Conservation (phyloP, 176 grass and related monocot species). For the Tillandsia leiboldiana region DNA sequence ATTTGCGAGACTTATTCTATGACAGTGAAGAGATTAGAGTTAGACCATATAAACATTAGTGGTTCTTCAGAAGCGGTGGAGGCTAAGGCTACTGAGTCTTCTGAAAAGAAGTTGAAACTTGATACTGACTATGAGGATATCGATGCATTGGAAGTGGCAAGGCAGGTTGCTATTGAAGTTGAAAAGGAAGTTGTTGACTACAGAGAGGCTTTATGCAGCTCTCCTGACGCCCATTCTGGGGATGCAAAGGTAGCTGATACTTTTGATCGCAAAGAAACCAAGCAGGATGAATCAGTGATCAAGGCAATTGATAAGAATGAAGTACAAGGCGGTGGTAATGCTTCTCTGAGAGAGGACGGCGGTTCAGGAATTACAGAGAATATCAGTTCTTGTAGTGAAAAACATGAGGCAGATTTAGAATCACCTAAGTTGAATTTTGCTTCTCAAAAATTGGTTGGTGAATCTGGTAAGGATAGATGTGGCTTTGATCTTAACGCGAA, state of each 20-base stretch:
- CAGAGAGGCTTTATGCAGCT: constrained; percentile 33
- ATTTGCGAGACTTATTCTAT: neutral
- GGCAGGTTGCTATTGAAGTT: constrained; percentile 35
- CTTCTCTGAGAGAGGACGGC: constrained; percentile 4
- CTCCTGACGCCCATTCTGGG: constrained; percentile 16
- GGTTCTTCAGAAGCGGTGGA: constrained; percentile 18
- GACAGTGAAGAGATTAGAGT: neutral
- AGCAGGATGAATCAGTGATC: constrained; percentile 3
- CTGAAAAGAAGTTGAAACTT: constrained; percentile 16
- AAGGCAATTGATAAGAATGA: neutral
- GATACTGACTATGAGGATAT: constrained; percentile 22
- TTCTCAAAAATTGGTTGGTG: constrained; percentile 5
- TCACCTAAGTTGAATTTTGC: neutral
- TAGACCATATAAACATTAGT: neutral
- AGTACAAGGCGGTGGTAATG: neutral
- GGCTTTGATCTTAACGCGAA: constrained; percentile 36
- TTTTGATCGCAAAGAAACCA: constrained; percentile 5
- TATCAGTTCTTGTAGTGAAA: constrained; percentile 6
- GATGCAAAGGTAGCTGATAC: neutral
- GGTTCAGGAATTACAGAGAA: constrained; percentile 23
- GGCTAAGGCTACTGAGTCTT: neutral
- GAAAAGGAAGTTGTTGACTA: constrained; percentile 39
- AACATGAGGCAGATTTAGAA: constrained; percentile 9
- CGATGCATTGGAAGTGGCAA: constrained; percentile 35
- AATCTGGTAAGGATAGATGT: constrained; percentile 5